Evolutionary conservation across 495 filamentous ascomycete species (phyloP).

Genomic region (Hyphodiscus hymeniophilus): DNA sequence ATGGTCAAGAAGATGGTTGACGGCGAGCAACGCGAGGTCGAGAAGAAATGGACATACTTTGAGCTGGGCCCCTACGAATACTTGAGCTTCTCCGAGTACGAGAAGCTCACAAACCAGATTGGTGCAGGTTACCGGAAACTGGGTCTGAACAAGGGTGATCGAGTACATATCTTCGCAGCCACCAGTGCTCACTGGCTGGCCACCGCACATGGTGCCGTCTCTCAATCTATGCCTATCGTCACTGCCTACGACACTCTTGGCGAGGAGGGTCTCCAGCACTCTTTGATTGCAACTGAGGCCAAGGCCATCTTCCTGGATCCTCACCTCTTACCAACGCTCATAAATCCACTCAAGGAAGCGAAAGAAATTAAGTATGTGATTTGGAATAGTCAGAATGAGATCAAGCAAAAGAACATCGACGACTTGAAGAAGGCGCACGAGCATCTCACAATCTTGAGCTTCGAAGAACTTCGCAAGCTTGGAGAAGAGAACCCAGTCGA

Average conservation of each 20-base stretch:
- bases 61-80: conserved; percentile 85
- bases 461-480: conserved; percentile 75
- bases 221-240: conserved; percentile 92
- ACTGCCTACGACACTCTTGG: conserved; percentile 97
- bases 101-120: conserved; percentile 62
- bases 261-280: conserved; percentile 87
- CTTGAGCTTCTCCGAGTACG: conserved; percentile 82
- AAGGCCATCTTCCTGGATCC: conserved; percentile 89
- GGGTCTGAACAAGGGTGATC: conserved; percentile 63
- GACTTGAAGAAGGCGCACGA: conserved; percentile 63
- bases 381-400: conserved; percentile 75
- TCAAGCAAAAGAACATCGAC: conserved; percentile 73
- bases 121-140: conserved; percentile 74
- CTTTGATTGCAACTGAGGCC: conserved; percentile 77
- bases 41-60: conserved; percentile 96
- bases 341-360: conserved; percentile 72
- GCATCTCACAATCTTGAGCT: conserved; percentile 66
- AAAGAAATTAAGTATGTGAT: conserved; percentile 74
- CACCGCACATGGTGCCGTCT: conserved; percentile 62
- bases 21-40: conserved; percentile 78
- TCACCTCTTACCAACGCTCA: conserved; percentile 68
- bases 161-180: conserved; percentile 82
- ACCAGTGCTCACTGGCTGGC: conserved; percentile 80
- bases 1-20: conserved; percentile 96
- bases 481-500: conserved; percentile 80